Evolutionary conservation across 306 rosid genomes (phyloP).

Genomic region (Hippophae rhamnoides): DNA sequence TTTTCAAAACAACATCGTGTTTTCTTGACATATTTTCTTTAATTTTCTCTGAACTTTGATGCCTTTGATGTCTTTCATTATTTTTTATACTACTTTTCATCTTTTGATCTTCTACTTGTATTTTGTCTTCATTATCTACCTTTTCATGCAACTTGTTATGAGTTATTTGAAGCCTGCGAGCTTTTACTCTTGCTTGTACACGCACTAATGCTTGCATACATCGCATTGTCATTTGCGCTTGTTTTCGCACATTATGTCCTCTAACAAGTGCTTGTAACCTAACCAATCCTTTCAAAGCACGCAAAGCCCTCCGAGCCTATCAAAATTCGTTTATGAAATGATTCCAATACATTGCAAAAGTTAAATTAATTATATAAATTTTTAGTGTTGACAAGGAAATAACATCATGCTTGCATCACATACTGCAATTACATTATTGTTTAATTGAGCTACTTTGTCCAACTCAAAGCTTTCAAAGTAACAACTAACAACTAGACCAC

Average conservation of each 20-base stretch:
- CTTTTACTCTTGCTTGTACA: constrained; percentile 73
- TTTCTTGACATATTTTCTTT: constrained; percentile 37
- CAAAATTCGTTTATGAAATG: constrained; percentile 1
- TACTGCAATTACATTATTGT: neutral
- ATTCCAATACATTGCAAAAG: neutral
- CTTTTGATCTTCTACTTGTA: constrained; percentile 17
- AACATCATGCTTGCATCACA: too few relatives aligned
- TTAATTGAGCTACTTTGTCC: too few relatives aligned
- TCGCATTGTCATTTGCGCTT: constrained; percentile 93
- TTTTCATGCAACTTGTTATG: constrained; percentile 37
- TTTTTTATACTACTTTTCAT: constrained; percentile 37
- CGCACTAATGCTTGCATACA: constrained; percentile 95
- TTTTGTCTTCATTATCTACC: constrained; percentile 17
- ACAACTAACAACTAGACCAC: too few relatives aligned
- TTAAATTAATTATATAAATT: too few relatives aligned
- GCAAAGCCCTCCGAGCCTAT: constrained; percentile 81
- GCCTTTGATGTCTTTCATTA: constrained; percentile 26
- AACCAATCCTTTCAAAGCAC: constrained; percentile 86
- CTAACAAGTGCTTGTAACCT: constrained; percentile 88
- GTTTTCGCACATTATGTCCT: constrained; percentile 86
- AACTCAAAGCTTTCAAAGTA: too few relatives aligned
- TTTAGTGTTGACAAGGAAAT: too few relatives aligned
- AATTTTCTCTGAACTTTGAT: constrained; percentile 29
- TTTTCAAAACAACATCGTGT: constrained; percentile 53
- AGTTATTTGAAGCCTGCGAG: constrained; percentile 56